Percentiles rank a stretch among this genome's conserved stretches.
Conservation (phyloP, 2,329 filamentous ascomycete genomes). For the Oidium heveae region DNA sequence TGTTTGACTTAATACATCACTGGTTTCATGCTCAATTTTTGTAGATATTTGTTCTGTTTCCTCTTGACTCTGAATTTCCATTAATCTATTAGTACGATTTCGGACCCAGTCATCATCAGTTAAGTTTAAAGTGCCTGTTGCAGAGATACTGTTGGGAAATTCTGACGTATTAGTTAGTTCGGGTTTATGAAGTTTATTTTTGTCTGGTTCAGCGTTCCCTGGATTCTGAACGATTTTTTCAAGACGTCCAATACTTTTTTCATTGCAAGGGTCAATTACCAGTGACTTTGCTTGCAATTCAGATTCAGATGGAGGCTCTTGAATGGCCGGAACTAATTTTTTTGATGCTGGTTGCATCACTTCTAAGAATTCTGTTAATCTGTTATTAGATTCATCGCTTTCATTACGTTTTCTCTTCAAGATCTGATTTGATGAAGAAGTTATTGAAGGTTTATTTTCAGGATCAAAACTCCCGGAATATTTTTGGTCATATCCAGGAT, state of each 20-base stretch:
- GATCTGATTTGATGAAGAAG: conserved; percentile 12
- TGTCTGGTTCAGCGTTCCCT: too few relatives aligned
- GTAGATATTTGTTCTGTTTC: conserved; percentile 7
- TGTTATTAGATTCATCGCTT: conserved; percentile 39
- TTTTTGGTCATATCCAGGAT: too few relatives aligned
- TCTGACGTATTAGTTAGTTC: too few relatives aligned
- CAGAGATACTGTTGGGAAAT: too few relatives aligned
- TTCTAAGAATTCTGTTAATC: conserved; percentile 64
- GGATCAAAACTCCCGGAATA: too few relatives aligned
- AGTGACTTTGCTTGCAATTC: too few relatives aligned
- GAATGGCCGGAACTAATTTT: not conserved
- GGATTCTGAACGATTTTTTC: too few relatives aligned
- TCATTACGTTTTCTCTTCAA: conserved; percentile 42
- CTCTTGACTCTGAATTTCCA: conserved; percentile 48
- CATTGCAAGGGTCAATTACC: too few relatives aligned
- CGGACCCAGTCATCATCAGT: conserved; percentile 62
- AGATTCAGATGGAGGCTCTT: conserved; percentile 18
- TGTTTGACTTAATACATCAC: conserved; percentile 2
- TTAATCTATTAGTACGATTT: conserved; percentile 60
- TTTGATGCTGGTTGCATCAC: conserved; percentile 51
- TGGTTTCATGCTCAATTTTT: not conserved
- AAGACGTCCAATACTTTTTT: too few relatives aligned
- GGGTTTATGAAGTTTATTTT: too few relatives aligned
- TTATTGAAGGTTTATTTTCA: conserved; percentile 11
- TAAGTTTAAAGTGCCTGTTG: not conserved